These are phyloP conservation scores for Prunus salicina DNA, from an alignment of 306 rosid genomes.

Conservation along the genomic window DNA sequence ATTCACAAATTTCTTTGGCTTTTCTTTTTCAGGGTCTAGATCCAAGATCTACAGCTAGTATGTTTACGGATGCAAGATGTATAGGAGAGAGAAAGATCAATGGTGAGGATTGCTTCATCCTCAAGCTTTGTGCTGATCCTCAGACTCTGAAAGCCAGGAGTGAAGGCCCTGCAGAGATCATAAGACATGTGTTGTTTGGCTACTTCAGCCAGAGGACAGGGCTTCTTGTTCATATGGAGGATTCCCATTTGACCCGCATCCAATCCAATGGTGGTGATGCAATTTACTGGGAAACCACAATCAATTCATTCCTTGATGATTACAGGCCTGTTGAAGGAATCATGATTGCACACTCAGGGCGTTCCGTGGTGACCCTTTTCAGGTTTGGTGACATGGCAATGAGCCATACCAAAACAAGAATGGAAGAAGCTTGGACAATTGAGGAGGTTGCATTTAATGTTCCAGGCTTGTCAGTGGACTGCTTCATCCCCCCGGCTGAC, in stretches of 20 bases:
- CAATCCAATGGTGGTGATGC: conserved; percentile 87
- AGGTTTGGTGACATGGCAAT: conserved; percentile 97
- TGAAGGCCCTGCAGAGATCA: conserved; percentile 97
- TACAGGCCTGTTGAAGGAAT: conserved; percentile 95
- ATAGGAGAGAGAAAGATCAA: conserved; percentile 89
- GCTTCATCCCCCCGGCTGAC: conserved; percentile 99
- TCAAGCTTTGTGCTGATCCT: conserved; percentile 90
- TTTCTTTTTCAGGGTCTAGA: conserved; percentile 76
- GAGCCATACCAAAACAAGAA: conserved; percentile 95
- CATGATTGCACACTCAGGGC: conserved; percentile 97
- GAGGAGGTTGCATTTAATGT: conserved; percentile 97
- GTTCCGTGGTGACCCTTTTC: conserved; percentile 90
- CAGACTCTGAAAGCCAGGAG: conserved; percentile 86
- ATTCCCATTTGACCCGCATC: conserved; percentile 92
- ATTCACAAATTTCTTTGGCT: background rate
- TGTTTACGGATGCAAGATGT: conserved; percentile 88
- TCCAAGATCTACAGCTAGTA: conserved; percentile 87
- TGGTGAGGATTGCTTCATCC: conserved; percentile 97
- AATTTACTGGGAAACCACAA: conserved; percentile 96
- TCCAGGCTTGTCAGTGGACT: conserved; percentile 83
- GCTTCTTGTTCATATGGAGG: conserved; percentile 93
- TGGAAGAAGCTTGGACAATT: conserved; percentile 99
- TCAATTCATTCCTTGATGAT: conserved; percentile 90
- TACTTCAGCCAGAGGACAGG: conserved; percentile 98
- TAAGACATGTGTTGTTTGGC: conserved; percentile 91